These are phyloP conservation scores for Pyrenopolyporus hunteri DNA, from an alignment of 495 filamentous ascomycete species.

Conservation along the genomic window DNA sequence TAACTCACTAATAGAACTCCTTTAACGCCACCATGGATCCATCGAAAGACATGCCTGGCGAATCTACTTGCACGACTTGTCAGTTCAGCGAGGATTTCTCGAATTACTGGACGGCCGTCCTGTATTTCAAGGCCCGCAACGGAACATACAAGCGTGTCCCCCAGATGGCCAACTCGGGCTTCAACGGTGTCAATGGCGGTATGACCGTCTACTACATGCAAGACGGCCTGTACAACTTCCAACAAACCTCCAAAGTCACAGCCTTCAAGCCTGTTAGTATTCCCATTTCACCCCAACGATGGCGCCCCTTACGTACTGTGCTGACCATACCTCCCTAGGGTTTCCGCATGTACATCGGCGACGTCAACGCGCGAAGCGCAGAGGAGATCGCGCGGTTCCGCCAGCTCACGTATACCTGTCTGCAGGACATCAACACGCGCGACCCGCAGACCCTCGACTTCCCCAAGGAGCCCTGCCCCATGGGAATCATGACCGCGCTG, in stretches of 20 bases:
- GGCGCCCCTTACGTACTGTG: not conserved
- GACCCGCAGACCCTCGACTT: slow-evolving; percentile 5
- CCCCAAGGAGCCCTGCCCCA: slow-evolving; percentile 18
- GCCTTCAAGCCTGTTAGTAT: slow-evolving; percentile 2
- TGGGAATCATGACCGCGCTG: slow-evolving; percentile 32
- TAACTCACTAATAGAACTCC: slow-evolving; percentile 33
- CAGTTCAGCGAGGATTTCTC: slow-evolving; percentile 46
- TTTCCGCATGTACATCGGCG: slow-evolving; percentile 6
- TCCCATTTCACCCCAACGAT: not conserved
- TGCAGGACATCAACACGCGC: slow-evolving; percentile 21
- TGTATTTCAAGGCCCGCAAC: slow-evolving; percentile 49
- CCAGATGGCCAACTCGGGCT: slow-evolving; percentile 10
- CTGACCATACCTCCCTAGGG: not conserved
- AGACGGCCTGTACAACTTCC: slow-evolving; percentile 8
- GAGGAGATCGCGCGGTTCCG: slow-evolving; percentile 9
- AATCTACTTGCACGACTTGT: slow-evolving; percentile 45
- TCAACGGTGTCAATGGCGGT: not conserved
- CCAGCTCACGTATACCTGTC: slow-evolving; percentile 24
- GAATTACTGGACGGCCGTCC: slow-evolving; percentile 49
- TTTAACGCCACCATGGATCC: slow-evolving; percentile 47
- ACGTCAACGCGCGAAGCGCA: not conserved
- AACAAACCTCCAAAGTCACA: not conserved
- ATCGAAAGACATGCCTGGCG: slow-evolving; percentile 40
- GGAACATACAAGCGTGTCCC: slow-evolving; percentile 49
- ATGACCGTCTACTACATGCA: slow-evolving; percentile 11